Conservation (phyloP, 768 basidiomycete species). For the Tubosaeta brunneosetosa region DNA sequence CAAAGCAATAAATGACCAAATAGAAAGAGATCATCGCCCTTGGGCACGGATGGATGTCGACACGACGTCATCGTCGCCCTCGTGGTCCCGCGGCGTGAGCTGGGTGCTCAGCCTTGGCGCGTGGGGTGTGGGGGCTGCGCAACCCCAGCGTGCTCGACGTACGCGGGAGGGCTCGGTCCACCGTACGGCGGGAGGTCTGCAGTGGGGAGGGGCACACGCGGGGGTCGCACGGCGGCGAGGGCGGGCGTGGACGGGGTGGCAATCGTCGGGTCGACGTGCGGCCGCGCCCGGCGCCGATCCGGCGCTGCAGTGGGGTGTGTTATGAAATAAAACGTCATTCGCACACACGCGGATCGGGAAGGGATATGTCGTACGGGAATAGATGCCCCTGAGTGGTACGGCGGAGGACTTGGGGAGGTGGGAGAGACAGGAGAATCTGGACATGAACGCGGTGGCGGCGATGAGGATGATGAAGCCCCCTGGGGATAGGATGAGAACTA, state of each 20-base stretch:
- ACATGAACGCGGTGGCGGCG: neutral
- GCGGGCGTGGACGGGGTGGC: neutral
- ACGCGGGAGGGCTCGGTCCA: constrained; percentile 10
- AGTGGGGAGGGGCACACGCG: neutral
- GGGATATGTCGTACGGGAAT: neutral
- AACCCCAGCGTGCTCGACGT: neutral
- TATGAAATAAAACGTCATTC: neutral
- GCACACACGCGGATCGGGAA: neutral
- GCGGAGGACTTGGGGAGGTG: neutral
- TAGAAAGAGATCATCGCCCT: neutral
- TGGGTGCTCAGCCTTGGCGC: no score
- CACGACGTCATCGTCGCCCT: neutral
- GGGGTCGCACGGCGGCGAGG: neutral
- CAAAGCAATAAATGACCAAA: neutral
- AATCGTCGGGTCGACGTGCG: constrained; percentile 5
- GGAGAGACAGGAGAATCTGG: neutral
- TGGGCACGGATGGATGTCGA: neutral
- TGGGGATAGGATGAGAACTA: neutral
- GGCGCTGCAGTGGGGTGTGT: neutral
- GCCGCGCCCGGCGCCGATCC: neutral
- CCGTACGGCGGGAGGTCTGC: constrained; percentile 8
- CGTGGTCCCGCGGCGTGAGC: no score
- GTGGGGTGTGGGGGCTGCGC: neutral
- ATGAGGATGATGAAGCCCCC: constrained; percentile 15
- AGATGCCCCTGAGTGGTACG: neutral